These are phyloP conservation scores for Pelagomonas calceolata DNA, from an alignment of 108 stramenopile genomes.

Conservation along the genomic window DNA sequence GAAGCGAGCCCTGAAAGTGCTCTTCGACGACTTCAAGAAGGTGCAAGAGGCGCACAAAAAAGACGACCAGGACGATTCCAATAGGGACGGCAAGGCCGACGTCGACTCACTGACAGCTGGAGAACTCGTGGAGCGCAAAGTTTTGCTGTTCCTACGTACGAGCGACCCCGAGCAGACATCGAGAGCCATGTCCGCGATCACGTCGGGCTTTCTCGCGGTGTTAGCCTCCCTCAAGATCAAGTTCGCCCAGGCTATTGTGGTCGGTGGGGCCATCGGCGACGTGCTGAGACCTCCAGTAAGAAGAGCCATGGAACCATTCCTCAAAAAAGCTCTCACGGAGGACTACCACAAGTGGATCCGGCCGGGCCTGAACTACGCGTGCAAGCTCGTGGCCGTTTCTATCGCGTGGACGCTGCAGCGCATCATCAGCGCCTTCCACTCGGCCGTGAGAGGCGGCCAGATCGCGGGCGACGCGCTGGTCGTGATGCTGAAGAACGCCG, in stretches of 20 bases:
- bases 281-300: conserved; percentile 54
- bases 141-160: conserved; percentile 62
- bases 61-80: conserved; percentile 69
- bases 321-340: conserved; percentile 49
- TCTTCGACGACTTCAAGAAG: conserved; percentile 52
- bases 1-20: conserved; percentile 40
- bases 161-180: conserved; percentile 64
- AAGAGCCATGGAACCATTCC: conserved; percentile 51
- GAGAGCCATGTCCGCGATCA: conserved; percentile 17
- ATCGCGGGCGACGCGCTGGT: conserved; percentile 65
- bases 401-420: conserved; percentile 82
- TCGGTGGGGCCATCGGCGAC: conserved; percentile 69
- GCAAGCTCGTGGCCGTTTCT: conserved; percentile 63
- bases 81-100: conserved; percentile 65
- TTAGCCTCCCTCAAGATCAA: conserved; percentile 73
- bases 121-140: conserved; percentile 67
- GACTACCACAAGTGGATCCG: conserved; percentile 59
- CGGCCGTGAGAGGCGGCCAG: conserved; percentile 71
- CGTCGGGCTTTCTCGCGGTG: conserved; percentile 66
- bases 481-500: conserved; percentile 25
- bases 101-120: conserved; percentile 49
- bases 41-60: conserved; percentile 72
- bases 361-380: conserved; percentile 25
- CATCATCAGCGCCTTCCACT: conserved; percentile 69
- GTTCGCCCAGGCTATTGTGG: conserved; percentile 71